Conservation (phyloP, 306 rosid species). For the Inga oerstediana region DNA sequence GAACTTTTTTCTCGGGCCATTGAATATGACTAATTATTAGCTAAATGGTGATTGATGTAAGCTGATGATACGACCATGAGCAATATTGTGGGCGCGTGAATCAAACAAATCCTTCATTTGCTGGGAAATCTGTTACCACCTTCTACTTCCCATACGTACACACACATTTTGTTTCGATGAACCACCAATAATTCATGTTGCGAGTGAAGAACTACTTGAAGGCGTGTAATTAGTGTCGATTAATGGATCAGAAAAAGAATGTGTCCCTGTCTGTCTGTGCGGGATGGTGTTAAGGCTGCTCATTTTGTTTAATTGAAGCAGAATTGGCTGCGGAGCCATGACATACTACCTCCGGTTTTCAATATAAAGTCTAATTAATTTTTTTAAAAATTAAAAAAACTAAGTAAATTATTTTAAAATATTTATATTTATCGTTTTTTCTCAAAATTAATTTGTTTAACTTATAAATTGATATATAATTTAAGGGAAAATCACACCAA, state of each 20-base stretch:
- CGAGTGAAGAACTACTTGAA: not conserved
- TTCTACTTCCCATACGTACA: not conserved
- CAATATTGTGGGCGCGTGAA: not conserved
- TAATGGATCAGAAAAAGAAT: not conserved
- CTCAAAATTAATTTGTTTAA: too few species aligned
- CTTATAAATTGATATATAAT: too few species aligned
- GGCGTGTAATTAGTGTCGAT: not conserved
- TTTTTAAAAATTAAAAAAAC: rapidly evolving
- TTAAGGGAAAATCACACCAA: too few species aligned
- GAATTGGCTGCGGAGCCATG: not conserved
- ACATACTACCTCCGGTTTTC: too few species aligned
- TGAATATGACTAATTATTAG: not conserved
- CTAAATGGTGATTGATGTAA: too few species aligned
- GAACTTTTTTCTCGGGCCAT: not conserved
- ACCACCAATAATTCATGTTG: not conserved
- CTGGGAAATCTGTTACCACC: not conserved
- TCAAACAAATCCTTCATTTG: not conserved
- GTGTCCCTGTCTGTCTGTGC: too few species aligned
- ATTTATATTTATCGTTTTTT: too few species aligned
- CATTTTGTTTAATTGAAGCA: too few species aligned
- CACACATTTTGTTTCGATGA: not conserved
- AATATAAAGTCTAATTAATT: too few species aligned
- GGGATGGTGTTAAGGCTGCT: too few species aligned
- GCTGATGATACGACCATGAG: not conserved
- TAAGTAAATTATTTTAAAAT: too few species aligned